Conservation (phyloP, 1,139 yeast species). For the Saccharomyces hybrid region DNA sequence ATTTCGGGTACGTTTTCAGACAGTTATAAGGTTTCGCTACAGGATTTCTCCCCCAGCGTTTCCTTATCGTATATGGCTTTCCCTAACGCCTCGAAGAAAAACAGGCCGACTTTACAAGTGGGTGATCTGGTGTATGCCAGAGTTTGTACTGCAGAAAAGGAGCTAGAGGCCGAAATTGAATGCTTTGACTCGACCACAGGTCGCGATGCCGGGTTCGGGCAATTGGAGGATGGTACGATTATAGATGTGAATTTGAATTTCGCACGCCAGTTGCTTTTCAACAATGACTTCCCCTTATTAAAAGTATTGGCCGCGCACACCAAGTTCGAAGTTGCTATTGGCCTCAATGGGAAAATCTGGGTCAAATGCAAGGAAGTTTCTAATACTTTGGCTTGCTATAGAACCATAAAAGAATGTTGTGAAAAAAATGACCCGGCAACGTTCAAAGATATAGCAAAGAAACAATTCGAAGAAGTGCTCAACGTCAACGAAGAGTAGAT, state of each 20-base stretch:
- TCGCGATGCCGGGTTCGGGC: conserved; percentile 87
- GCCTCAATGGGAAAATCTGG: conserved; percentile 89
- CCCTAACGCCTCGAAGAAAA: conserved; percentile 90
- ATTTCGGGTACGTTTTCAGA: conserved; percentile 70
- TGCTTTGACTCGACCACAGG: conserved; percentile 81
- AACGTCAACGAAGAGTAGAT: conserved; percentile 13
- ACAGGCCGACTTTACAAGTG: conserved; percentile 67
- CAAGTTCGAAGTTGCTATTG: conserved; percentile 85
- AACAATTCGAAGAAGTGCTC: conserved; percentile 34
- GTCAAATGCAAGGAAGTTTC: conserved; percentile 58
- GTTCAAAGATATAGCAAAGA: conserved; percentile 39
- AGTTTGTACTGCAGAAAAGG: conserved; percentile 58
- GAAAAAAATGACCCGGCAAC: conserved; percentile 35
- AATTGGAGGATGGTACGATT: conserved; percentile 67
- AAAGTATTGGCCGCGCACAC: conserved; percentile 55
- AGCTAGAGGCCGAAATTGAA: conserved; percentile 76
- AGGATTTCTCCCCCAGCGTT: conserved; percentile 58
- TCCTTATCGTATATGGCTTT: conserved; percentile 75
- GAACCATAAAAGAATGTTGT: conserved; percentile 39
- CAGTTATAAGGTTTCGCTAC: conserved; percentile 62
- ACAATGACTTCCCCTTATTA: conserved; percentile 49
- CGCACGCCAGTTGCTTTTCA: conserved; percentile 67
- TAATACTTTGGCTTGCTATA: conserved; percentile 53
- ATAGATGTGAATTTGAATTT: conserved; percentile 63
- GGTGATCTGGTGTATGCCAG: conserved; percentile 85